Evolutionary conservation across 1,284 basidiomycete species (phyloP).

Genomic region (Malassezia obtusa): DNA sequence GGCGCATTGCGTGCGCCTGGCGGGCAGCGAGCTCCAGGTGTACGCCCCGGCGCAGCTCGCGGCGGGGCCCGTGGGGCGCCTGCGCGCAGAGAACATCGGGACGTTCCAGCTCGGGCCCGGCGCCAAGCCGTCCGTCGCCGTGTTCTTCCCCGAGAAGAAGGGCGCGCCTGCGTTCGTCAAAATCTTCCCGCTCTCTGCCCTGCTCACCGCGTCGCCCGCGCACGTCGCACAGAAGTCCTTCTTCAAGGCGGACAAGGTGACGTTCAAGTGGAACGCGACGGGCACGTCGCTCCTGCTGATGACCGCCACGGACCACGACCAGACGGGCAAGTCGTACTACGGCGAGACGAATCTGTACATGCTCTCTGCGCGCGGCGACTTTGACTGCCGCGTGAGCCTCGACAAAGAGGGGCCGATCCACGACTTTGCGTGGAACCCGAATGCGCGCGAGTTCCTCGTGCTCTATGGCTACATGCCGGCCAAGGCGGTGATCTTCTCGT

Average conservation of each 20-base stretch:
- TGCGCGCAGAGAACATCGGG: constrained; percentile 70
- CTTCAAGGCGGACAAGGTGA: constrained; percentile 87
- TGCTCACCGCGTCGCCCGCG: constrained; percentile 57
- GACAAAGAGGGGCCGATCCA: constrained; percentile 97
- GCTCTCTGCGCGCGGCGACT: constrained; percentile 85
- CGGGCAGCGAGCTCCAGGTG: constrained; percentile 75
- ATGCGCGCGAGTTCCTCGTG: constrained; percentile 81
- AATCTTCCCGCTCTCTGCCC: constrained; percentile 58
- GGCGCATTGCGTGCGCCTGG: constrained; percentile 73
- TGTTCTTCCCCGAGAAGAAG: constrained; percentile 91
- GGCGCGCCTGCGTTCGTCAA: constrained; percentile 84
- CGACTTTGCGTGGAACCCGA: constrained; percentile 94
- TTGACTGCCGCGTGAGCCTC: constrained; percentile 79
- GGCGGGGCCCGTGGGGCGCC: constrained; percentile 66
- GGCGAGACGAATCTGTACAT: constrained; percentile 93
- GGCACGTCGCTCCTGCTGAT: constrained; percentile 65
- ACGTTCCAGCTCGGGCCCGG: constrained; percentile 69
- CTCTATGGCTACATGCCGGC: constrained; percentile 97
- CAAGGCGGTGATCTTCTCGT: constrained; percentile 80
- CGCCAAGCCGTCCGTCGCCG: constrained; percentile 69
- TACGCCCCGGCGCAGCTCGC: constrained; percentile 66
- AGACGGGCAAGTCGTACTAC: constrained; percentile 93
- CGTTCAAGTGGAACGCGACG: constrained; percentile 91
- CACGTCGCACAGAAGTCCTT: constrained; percentile 65
- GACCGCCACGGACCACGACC: constrained; percentile 92